Percentiles rank a stretch among this genome's conserved stretches.
Evolutionary conservation across 176 grass and related monocot species (phyloP).

Genomic region (Hyparrhenia diplandra): DNA sequence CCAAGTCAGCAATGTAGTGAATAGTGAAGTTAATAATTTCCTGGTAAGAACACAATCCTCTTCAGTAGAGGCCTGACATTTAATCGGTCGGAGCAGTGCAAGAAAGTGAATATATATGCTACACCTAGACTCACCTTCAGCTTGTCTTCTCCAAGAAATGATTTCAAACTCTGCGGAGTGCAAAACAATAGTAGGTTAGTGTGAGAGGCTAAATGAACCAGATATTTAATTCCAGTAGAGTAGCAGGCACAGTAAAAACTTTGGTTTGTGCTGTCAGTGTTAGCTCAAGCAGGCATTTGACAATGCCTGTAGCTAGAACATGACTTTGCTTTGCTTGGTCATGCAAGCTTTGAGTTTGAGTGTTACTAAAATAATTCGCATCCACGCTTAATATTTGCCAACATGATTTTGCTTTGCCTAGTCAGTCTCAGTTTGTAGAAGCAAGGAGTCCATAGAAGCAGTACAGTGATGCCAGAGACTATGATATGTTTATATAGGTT

Average conservation of each 20-base stretch:
- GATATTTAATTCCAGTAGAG: not conserved
- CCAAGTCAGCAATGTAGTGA: slow-evolving; percentile 82
- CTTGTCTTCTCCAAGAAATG: slow-evolving; percentile 67
- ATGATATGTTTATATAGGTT: too few relatives aligned
- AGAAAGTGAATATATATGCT: not conserved
- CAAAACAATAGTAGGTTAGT: not conserved
- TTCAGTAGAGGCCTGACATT: slow-evolving; percentile 4
- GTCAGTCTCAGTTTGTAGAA: not conserved
- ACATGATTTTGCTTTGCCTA: not conserved
- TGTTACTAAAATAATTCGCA: not conserved
- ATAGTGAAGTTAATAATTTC: slow-evolving; percentile 97
- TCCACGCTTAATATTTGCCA: not conserved
- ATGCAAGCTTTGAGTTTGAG: not conserved
- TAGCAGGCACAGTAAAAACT: not conserved
- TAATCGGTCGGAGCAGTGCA: not conserved
- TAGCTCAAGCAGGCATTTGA: not conserved
- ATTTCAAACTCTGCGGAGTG: slow-evolving; percentile 69
- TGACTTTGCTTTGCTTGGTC: not conserved
- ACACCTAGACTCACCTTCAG: slow-evolving; percentile 53
- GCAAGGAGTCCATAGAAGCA: too few relatives aligned
- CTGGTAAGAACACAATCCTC: slow-evolving; percentile 24
- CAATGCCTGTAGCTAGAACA: not conserved
- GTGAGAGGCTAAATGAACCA: not conserved
- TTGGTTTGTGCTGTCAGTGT: not conserved
- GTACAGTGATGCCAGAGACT: too few relatives aligned